Evolutionary conservation across 2,329 filamentous ascomycete genomes (phyloP).

Genomic region (Aspergillus sp.): DNA sequence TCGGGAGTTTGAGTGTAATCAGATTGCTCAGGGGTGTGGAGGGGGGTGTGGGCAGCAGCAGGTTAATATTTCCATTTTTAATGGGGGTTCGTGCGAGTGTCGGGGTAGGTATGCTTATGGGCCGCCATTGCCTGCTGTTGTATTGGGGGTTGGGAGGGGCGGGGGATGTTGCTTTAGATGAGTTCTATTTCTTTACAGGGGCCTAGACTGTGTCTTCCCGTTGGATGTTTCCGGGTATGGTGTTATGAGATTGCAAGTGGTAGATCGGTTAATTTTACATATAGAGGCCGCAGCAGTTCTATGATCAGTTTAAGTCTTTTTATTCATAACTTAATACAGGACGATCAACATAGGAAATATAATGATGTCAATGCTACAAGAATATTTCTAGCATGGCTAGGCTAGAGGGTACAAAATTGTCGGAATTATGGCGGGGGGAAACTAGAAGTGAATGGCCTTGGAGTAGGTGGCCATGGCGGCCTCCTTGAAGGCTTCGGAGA

Average conservation of each 20-base stretch:
- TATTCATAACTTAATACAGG: slow-evolving; percentile 22
- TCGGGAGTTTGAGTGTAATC: background rate
- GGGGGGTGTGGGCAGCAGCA: background rate
- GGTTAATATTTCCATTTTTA: slow-evolving; percentile 4
- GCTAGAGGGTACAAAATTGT: slow-evolving; percentile 26
- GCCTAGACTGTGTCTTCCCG: too few relatives aligned
- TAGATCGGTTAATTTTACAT: too few relatives aligned
- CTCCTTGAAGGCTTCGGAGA: slow-evolving; percentile 99
- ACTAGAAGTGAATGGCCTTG: slow-evolving; percentile 92
- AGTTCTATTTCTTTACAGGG: background rate
- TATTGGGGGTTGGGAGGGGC: slow-evolving; percentile 4
- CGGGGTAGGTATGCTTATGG: slow-evolving; percentile 11
- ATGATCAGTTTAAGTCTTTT: slow-evolving; percentile 14
- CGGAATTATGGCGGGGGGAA: slow-evolving; percentile 22
- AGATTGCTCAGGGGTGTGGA: too few relatives aligned
- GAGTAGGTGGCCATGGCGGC: slow-evolving; percentile 96
- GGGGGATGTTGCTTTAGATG: background rate
- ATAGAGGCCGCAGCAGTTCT: background rate
- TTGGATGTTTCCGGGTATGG: too few relatives aligned
- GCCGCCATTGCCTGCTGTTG: slow-evolving; percentile 14
- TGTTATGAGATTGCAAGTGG: too few relatives aligned
- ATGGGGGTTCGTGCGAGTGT: background rate
- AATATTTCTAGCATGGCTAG: slow-evolving; percentile 37
- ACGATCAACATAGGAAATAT: slow-evolving; percentile 28
- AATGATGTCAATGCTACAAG: slow-evolving; percentile 40